Conservation (phyloP, 1,284 basidiomycete genomes). For the Pseudozyma pruni region DNA sequence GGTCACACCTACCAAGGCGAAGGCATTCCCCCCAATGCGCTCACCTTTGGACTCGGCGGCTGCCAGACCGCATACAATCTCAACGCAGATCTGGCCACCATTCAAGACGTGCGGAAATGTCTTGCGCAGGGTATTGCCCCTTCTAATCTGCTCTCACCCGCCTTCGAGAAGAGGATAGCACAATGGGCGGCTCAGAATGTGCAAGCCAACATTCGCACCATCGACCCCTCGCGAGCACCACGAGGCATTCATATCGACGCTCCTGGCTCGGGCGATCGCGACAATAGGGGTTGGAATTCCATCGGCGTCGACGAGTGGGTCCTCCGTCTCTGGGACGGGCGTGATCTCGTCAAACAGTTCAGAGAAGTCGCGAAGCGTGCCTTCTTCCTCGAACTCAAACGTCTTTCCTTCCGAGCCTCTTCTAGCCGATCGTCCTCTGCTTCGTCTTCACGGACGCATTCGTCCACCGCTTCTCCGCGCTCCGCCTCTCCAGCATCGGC, state of each 20-base stretch:
- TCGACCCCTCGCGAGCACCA: slow-evolving; percentile 40
- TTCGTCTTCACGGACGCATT: slow-evolving; percentile 16
- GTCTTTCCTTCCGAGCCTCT: slow-evolving; percentile 24
- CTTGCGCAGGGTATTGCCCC: slow-evolving; percentile 37
- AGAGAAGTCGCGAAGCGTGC: slow-evolving; percentile 40
- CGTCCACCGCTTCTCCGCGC: slow-evolving; percentile 16
- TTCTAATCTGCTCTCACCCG: slow-evolving; percentile 40
- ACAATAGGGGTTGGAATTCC: slow-evolving; percentile 36
- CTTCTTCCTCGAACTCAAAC: slow-evolving; percentile 51
- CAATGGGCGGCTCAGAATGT: slow-evolving; percentile 52
- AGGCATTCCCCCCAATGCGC: slow-evolving; percentile 39
- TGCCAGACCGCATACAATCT: slow-evolving; percentile 42
- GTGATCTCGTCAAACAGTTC: slow-evolving; percentile 48
- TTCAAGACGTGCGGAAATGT: slow-evolving; percentile 37
- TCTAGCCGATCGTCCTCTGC: slow-evolving; percentile 14
- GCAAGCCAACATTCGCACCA: slow-evolving; percentile 44
- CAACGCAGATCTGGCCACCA: slow-evolving; percentile 38
- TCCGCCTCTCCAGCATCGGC: slow-evolving; percentile 14
- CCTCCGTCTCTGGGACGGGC: slow-evolving; percentile 48
- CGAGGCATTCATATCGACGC: slow-evolving; percentile 49
- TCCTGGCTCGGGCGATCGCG: slow-evolving; percentile 43
- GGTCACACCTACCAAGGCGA: slow-evolving; percentile 48
- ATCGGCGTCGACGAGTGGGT: slow-evolving; percentile 56
- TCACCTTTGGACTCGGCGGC: slow-evolving; percentile 37
- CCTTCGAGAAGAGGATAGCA: slow-evolving; percentile 43